Conservation (phyloP, 345 rosid genomes). For the Hevea brasiliensis region DNA sequence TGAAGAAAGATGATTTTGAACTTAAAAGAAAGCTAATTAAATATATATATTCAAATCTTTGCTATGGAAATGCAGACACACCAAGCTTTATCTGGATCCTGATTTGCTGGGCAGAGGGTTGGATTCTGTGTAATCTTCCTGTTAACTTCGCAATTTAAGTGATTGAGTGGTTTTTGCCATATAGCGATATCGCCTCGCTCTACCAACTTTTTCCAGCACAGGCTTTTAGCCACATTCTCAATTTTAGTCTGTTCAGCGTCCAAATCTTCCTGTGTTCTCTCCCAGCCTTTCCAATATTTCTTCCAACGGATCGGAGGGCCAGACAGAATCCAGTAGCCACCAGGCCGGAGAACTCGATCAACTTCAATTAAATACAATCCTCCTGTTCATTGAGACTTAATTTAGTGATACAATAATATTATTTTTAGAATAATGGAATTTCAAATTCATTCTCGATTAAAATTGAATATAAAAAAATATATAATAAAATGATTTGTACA, state of each 20-base stretch:
- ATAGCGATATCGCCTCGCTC: slow-evolving; percentile 53
- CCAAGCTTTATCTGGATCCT: slow-evolving; percentile 47
- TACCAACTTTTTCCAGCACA: slow-evolving; percentile 50
- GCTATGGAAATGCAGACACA: background rate
- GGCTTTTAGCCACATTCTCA: slow-evolving; percentile 42
- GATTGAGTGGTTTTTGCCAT: slow-evolving; percentile 50
- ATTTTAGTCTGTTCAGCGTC: slow-evolving; percentile 42
- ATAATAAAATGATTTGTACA: too few species aligned
- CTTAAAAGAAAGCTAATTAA: too few species aligned
- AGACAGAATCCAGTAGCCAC: slow-evolving; percentile 64
- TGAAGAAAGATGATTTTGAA: background rate
- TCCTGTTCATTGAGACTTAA: too few species aligned
- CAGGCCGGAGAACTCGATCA: slow-evolving; percentile 47
- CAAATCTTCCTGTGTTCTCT: slow-evolving; percentile 36
- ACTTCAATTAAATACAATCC: slow-evolving; percentile 52
- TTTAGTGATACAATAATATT: too few species aligned
- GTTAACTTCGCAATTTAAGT: slow-evolving; percentile 28
- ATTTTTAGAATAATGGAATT: too few species aligned
- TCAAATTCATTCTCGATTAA: too few species aligned
- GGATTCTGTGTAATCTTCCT: slow-evolving; percentile 14
- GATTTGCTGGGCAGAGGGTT: slow-evolving; percentile 29
- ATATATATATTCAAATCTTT: too few species aligned
- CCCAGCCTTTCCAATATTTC: slow-evolving; percentile 44
- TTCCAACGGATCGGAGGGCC: slow-evolving; percentile 60
- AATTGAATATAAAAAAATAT: too few species aligned